Conservation (phyloP, 2,329 filamentous ascomycete species). For the Neonectria faginata region DNA sequence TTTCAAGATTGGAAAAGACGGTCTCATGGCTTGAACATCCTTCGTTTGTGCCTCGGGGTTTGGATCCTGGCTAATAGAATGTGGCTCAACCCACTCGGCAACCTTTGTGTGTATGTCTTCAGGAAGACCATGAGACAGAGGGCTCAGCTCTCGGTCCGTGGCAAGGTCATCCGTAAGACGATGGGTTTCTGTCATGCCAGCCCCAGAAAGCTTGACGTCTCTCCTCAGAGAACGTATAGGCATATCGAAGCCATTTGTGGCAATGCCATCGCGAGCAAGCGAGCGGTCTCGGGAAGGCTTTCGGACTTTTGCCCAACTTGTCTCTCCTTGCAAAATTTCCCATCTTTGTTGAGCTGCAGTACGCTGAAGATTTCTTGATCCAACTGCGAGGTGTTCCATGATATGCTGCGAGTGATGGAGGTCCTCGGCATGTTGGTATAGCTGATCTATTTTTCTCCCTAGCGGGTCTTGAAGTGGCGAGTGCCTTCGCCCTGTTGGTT, state of each 20-base stretch:
- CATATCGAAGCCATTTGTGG: constrained; percentile 17
- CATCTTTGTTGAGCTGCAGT: constrained; percentile 16
- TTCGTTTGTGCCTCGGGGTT: constrained; percentile 12
- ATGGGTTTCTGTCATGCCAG: constrained; percentile 26
- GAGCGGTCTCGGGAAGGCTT: constrained; percentile 24
- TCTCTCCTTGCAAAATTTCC: constrained; percentile 11
- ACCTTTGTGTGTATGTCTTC: constrained; percentile 34
- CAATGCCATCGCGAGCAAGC: constrained; percentile 31
- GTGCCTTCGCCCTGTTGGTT: constrained; percentile 9
- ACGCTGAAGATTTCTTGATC: constrained; percentile 24
- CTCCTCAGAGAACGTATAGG: constrained; percentile 29
- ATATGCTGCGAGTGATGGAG: constrained; percentile 51
- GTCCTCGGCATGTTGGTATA: constrained; percentile 50
- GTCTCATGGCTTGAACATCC: constrained; percentile 2
- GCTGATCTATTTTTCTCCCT: constrained; percentile 46
- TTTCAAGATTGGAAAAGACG: constrained; percentile 8
- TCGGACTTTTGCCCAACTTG: background rate
- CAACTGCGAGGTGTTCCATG: constrained; percentile 49
- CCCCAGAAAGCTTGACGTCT: constrained; percentile 25
- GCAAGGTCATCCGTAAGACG: constrained; percentile 30
- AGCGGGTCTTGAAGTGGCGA: constrained; percentile 26
- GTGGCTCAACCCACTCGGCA: constrained; percentile 26
- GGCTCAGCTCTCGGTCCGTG: constrained; percentile 32
- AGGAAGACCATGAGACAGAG: constrained; percentile 36
- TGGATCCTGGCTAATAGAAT: constrained; percentile 28